Conservation (phyloP, 371 early-diverging fungal genomes). For the Saksenaea oblongispora region DNA sequence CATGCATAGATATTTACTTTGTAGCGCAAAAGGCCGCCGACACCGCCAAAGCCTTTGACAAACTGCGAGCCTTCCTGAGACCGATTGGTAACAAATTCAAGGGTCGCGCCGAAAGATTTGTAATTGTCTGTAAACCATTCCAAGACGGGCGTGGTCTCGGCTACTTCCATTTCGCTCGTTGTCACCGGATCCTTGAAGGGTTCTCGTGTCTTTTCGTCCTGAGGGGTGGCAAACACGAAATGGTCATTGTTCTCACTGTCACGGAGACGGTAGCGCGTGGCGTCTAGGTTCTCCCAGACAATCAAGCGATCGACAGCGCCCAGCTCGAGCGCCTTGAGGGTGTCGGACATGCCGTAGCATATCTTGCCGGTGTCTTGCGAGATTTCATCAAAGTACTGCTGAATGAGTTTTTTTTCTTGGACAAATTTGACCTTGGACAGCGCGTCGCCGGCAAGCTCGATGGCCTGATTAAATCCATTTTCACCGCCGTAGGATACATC, state of each 20-base stretch:
- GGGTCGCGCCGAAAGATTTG: slow-evolving; percentile 91
- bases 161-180: slow-evolving; percentile 73
- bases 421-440: slow-evolving; percentile 97
- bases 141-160: slow-evolving; percentile 81
- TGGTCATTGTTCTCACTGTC: slow-evolving; percentile 64
- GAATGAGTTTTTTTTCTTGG: slow-evolving; percentile 98
- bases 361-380: slow-evolving; percentile 96
- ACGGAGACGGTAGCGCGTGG: slow-evolving; percentile 74
- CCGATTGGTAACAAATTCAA: slow-evolving; percentile 98
- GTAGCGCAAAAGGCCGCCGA: slow-evolving; percentile 94
- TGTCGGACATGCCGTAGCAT: slow-evolving; percentile 98
- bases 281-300: slow-evolving; percentile 95
- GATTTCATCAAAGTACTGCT: slow-evolving; percentile 97
- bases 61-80: slow-evolving; percentile 99
- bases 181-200: slow-evolving; percentile 63
- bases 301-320: slow-evolving; percentile 98
- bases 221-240: slow-evolving; percentile 77
- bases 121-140: slow-evolving; percentile 99
- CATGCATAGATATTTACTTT: slow-evolving; percentile 12
- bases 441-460: slow-evolving; percentile 93
- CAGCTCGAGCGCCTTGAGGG: slow-evolving; percentile 94
- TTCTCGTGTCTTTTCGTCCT: slow-evolving; percentile 79
- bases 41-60: slow-evolving; percentile 99
- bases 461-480: slow-evolving; percentile 99
- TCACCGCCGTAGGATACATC: slow-evolving; percentile 99